These are phyloP conservation scores for Ceratocystis papillata DNA, from an alignment of 2,329 filamentous ascomycete species.

Conservation along the genomic window DNA sequence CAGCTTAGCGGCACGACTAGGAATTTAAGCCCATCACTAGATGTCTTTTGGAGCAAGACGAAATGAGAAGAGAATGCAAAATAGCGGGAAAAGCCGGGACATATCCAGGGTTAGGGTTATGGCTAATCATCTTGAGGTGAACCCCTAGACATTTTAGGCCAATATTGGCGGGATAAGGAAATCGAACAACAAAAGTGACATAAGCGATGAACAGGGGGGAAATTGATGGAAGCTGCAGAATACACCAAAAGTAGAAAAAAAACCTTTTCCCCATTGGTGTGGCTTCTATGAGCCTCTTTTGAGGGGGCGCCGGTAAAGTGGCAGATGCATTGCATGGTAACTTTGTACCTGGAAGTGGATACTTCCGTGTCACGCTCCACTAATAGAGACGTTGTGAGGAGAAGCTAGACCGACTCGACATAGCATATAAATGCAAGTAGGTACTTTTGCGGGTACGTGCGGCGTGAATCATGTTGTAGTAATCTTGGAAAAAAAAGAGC, in stretches of 20 bases:
- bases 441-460: background rate
- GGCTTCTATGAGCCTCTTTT: background rate
- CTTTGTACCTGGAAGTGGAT: conserved; percentile 13
- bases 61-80: background rate
- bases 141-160: background rate
- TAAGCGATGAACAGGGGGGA: background rate
- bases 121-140: background rate
- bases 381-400: too few species aligned
- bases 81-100: background rate
- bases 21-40: background rate
- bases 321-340: conserved; percentile 1
- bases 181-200: background rate
- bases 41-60: too few species aligned
- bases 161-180: background rate
- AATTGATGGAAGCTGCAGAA: background rate
- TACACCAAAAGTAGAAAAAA: too few species aligned
- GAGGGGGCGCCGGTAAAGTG: background rate
- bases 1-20: background rate
- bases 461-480: background rate
- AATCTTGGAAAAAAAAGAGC: background rate
- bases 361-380: conserved; percentile 10
- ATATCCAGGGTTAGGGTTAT: background rate
- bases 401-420: too few species aligned
- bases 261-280: background rate
- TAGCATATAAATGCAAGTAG: background rate